Conservation (phyloP, 73 alveolate genomes). For the Paramecium caudatum region DNA sequence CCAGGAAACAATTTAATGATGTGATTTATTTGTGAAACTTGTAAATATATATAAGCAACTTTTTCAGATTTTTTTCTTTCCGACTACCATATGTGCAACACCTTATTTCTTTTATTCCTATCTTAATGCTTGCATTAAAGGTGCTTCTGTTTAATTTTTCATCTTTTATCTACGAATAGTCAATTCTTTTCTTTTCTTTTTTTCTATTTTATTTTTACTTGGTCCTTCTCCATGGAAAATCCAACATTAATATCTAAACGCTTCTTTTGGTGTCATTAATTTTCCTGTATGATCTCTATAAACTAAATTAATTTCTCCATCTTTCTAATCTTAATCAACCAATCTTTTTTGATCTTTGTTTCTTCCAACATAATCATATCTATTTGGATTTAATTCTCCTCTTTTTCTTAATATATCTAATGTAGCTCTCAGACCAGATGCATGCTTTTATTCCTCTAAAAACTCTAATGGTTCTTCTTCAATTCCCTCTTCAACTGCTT, state of each 20-base stretch:
- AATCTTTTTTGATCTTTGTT: slow-evolving; percentile 53
- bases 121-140: slow-evolving; percentile 58
- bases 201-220: slow-evolving; percentile 71
- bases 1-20: too few relatives aligned
- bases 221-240: slow-evolving; percentile 76
- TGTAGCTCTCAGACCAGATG: slow-evolving; percentile 53
- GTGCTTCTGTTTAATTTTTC: slow-evolving; percentile 43
- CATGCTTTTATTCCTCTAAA: slow-evolving; percentile 40
- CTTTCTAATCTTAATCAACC: slow-evolving; percentile 26
- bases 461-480: slow-evolving; percentile 15
- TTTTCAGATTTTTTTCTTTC: slow-evolving; percentile 36
- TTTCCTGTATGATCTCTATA: slow-evolving; percentile 75
- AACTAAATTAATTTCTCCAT: slow-evolving; percentile 54
- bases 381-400: slow-evolving; percentile 66
- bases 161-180: slow-evolving; percentile 30
- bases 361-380: slow-evolving; percentile 66
- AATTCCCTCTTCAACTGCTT: slow-evolving; percentile 11
- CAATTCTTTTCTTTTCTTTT: slow-evolving; percentile 60
- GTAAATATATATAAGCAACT: too few relatives aligned
- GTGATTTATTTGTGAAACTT: too few relatives aligned
- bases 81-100: neutral
- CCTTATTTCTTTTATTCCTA: slow-evolving; percentile 15
- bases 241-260: slow-evolving; percentile 76
- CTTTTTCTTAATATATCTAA: slow-evolving; percentile 62
- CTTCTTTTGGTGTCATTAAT: slow-evolving; percentile 75